These are phyloP conservation scores for Solanum ossicruentum DNA, from an alignment of 257 asterid genomes.

Conservation along the genomic window DNA sequence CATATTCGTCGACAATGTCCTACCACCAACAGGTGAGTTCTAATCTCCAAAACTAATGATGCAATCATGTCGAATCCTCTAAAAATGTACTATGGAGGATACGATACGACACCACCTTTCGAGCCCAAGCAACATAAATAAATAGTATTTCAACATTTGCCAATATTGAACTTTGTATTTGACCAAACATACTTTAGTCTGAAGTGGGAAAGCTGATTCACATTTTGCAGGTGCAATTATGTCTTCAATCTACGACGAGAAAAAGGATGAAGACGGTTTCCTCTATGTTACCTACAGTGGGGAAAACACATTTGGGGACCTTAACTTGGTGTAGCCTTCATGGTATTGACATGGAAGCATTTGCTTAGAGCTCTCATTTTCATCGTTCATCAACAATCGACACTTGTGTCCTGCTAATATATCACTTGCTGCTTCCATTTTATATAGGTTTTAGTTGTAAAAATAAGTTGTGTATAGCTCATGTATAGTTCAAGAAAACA, in stretches of 20 bases:
- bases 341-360: not conserved
- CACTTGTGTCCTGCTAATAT: not conserved
- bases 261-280: conserved; percentile 20
- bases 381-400: not conserved
- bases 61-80: not conserved
- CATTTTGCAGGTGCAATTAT: conserved; percentile 6
- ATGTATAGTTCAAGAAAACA: not conserved
- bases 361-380: not conserved
- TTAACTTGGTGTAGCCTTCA: not conserved
- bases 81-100: not conserved
- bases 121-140: too few relatives aligned
- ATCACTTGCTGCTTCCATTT: not conserved
- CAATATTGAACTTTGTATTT: not conserved
- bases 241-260: conserved; percentile 16
- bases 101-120: not conserved
- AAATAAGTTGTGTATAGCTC: not conserved
- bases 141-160: not conserved
- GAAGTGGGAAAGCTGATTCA: not conserved
- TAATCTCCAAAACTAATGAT: not conserved
- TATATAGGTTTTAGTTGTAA: not conserved
- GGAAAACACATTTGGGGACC: conserved; percentile 18
- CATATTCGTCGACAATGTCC: conserved; percentile 25
- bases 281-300: conserved; percentile 22
- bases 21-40: conserved; percentile 32
- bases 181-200: not conserved